These are phyloP conservation scores for Phalaenopsis aphrodite DNA, from an alignment of 106 monocot genomes.

Conservation along the genomic window DNA sequence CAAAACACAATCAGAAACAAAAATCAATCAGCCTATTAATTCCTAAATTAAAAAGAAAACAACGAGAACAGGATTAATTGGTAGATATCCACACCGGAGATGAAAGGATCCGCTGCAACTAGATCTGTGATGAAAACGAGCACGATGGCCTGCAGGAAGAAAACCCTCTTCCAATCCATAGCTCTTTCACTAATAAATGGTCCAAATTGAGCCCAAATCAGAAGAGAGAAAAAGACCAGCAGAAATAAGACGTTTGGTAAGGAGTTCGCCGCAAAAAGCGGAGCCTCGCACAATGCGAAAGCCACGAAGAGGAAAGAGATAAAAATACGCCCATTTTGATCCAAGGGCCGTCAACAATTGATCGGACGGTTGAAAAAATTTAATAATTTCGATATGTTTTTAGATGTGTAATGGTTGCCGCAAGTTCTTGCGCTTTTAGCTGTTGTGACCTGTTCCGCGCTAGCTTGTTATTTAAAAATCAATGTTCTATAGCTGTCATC, in stretches of 20 bases:
- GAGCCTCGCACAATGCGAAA: no score
- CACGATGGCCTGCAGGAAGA: not conserved
- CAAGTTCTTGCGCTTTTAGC: no score
- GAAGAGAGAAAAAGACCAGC: not conserved
- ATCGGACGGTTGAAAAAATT: no score
- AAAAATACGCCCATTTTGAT: no score
- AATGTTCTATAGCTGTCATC: no score
- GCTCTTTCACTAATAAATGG: not conserved
- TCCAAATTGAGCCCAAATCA: not conserved
- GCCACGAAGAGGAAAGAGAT: no score
- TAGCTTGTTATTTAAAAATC: no score
- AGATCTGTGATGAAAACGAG: not conserved
- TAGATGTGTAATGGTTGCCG: no score
- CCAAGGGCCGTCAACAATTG: no score
- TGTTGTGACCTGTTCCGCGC: no score
- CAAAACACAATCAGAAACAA: not conserved
- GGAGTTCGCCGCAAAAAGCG: no score
- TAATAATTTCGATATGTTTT: no score
- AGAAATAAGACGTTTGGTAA: not conserved
- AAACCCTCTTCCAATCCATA: not conserved
- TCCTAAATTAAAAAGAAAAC: not conserved
- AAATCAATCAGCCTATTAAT: not conserved
- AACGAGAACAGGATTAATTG: not conserved
- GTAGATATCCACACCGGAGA: slow-evolving; percentile 4
- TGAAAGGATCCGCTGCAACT: not conserved